Conservation (phyloP, 1,139 yeast species). For the Pichia sp. region DNA sequence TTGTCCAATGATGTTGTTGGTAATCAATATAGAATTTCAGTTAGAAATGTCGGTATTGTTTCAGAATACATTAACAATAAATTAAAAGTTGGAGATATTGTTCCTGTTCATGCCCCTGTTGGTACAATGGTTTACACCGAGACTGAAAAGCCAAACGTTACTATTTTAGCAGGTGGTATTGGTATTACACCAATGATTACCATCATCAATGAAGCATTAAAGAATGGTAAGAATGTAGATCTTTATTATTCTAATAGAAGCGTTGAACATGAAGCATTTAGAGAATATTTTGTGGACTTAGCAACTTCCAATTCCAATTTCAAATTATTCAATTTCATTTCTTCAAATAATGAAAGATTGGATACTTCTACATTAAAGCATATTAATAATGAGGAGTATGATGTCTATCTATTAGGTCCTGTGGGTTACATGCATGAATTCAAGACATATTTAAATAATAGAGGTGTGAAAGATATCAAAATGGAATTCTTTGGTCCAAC, state of each 20-base stretch:
- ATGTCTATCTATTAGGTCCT: slow-evolving; percentile 37
- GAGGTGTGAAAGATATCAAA: slow-evolving; percentile 17
- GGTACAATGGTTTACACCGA: slow-evolving; percentile 44
- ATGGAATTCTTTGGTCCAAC: slow-evolving; percentile 29
- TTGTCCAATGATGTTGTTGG: slow-evolving; percentile 33
- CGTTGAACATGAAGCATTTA: slow-evolving; percentile 30
- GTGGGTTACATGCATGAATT: slow-evolving; percentile 32
- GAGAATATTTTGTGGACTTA: slow-evolving; percentile 23
- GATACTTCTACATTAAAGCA: slow-evolving; percentile 1
- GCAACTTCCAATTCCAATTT: slow-evolving; percentile 18
- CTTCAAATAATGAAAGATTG: slow-evolving; percentile 7
- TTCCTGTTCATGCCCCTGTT: slow-evolving; percentile 53
- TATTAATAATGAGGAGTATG: slow-evolving; percentile 19
- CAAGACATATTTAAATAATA: slow-evolving; percentile 19
- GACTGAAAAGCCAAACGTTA: slow-evolving; percentile 33
- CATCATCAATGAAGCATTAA: slow-evolving; percentile 37
- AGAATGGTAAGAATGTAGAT: slow-evolving; percentile 23
- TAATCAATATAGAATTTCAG: slow-evolving; percentile 47
- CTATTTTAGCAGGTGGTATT: slow-evolving; percentile 53
- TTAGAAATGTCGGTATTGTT: slow-evolving; percentile 47
- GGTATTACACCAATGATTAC: slow-evolving; percentile 62
- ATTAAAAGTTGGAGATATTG: slow-evolving; percentile 42
- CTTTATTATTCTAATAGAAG: slow-evolving; percentile 32
- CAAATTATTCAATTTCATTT: slow-evolving; percentile 4
- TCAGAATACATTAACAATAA: slow-evolving; percentile 47